Evolutionary conservation across 2,329 filamentous ascomycete genomes (phyloP).

Genomic region (Colletotrichum magnum): DNA sequence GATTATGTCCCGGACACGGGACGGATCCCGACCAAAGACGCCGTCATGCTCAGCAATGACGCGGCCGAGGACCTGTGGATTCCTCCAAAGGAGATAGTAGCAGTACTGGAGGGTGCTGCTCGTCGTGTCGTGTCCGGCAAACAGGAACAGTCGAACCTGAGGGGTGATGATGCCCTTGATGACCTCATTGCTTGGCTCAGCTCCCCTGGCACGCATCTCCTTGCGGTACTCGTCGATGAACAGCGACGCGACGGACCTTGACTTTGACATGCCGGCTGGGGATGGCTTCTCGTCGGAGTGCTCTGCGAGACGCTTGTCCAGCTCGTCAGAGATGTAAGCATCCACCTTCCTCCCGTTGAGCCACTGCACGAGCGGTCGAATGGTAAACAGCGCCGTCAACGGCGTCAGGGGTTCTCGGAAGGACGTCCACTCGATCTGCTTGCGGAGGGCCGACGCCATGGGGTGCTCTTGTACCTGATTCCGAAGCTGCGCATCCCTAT

Average conservation of each 20-base stretch:
- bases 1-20: slow-evolving; percentile 55
- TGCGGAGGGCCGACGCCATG: slow-evolving; percentile 16
- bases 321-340: background rate
- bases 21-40: slow-evolving; percentile 61
- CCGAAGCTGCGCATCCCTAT: slow-evolving; percentile 47
- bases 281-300: background rate
- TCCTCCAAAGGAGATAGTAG: slow-evolving; percentile 44
- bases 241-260: slow-evolving; percentile 18
- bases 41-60: slow-evolving; percentile 50
- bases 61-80: slow-evolving; percentile 44
- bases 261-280: background rate
- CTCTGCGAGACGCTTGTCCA: slow-evolving; percentile 15
- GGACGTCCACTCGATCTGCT: slow-evolving; percentile 23
- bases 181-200: background rate
- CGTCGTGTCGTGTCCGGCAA: slow-evolving; percentile 52
- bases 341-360: slow-evolving; percentile 22
- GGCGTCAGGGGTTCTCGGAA: slow-evolving; percentile 9
- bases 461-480: slow-evolving; percentile 45
- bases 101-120: slow-evolving; percentile 46
- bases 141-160: slow-evolving; percentile 50
- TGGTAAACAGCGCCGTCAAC: background rate
- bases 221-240: slow-evolving; percentile 29
- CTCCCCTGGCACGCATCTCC: background rate
- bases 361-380: slow-evolving; percentile 21
- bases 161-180: slow-evolving; percentile 40